A percentile compares a stretch with the other conserved stretches of the same genome.
phyloP scores from a whole-genome alignment of 202 grass and related monocot species.

The Digitaria exilis region DNA sequence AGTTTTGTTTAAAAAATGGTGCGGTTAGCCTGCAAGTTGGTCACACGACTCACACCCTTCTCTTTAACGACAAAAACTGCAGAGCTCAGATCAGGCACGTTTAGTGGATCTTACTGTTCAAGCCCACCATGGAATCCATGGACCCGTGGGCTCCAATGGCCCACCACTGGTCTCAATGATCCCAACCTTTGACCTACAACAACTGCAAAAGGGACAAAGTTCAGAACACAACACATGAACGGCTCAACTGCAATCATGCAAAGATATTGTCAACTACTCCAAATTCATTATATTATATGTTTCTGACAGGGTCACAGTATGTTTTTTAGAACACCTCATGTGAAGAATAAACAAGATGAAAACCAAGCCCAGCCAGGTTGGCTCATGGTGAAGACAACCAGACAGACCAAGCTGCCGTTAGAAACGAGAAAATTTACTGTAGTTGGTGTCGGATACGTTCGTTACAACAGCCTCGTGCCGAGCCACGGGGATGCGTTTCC shows the following conservation, averaged over 20 bases:
- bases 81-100: neutral
- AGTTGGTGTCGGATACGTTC: neutral
- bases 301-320: neutral
- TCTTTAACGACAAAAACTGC: neutral
- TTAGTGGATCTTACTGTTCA: neutral
- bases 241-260: too few relatives aligned
- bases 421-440: neutral
- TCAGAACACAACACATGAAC: neutral
- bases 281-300: neutral
- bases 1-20: neutral
- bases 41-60: neutral
- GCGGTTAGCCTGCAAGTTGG: neutral
- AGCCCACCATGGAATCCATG: constrained; percentile 29
- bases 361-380: too few relatives aligned
- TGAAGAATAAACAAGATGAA: neutral
- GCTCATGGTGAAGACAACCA: neutral
- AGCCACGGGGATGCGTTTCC: neutral
- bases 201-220: neutral
- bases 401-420: neutral
- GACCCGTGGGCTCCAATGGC: neutral
- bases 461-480: neutral
- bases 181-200: constrained; percentile 14
- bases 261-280: neutral
- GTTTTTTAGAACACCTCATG: neutral
- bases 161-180: constrained; percentile 33